Conservation (phyloP, 164 flowering plant genomes). For the Hamamelis virginiana region DNA sequence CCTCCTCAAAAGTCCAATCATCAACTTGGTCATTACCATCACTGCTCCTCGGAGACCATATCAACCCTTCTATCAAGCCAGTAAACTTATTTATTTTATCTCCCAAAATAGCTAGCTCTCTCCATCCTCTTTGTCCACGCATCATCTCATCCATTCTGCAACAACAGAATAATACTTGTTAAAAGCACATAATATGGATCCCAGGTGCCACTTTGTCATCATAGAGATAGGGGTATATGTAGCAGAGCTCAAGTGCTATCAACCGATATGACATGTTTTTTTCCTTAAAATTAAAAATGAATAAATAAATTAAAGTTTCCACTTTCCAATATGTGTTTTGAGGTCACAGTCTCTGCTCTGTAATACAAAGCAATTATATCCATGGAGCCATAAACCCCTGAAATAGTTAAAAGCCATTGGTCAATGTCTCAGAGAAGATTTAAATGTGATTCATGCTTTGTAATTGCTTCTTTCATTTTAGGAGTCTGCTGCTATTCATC, state of each 20-base stretch:
- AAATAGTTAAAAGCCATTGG: too few species aligned
- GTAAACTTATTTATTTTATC: conserved; percentile 92
- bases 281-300: too few species aligned
- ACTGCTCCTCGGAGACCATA: conserved; percentile 88
- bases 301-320: too few species aligned
- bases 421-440: too few species aligned
- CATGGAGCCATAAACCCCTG: too few species aligned
- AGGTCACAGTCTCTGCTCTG: too few species aligned
- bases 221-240: neutral
- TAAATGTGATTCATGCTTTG: too few species aligned
- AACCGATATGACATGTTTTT: neutral
- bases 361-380: too few species aligned
- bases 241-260: neutral
- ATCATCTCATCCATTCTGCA: conserved; percentile 99
- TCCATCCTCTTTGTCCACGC: conserved; percentile 99
- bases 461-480: too few species aligned
- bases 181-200: neutral
- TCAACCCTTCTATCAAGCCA: conserved; percentile 95
- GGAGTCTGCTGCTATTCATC: too few species aligned
- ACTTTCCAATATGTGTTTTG: too few species aligned
- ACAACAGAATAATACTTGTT: neutral
- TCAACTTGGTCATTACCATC: conserved; percentile 62
- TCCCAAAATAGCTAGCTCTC: conserved; percentile 89
- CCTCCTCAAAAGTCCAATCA: conserved; percentile 97
- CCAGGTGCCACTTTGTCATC: neutral